phyloP scores from a whole-genome alignment of 2,329 filamentous ascomycete genomes.

The Magnaporthales sp. region DNA sequence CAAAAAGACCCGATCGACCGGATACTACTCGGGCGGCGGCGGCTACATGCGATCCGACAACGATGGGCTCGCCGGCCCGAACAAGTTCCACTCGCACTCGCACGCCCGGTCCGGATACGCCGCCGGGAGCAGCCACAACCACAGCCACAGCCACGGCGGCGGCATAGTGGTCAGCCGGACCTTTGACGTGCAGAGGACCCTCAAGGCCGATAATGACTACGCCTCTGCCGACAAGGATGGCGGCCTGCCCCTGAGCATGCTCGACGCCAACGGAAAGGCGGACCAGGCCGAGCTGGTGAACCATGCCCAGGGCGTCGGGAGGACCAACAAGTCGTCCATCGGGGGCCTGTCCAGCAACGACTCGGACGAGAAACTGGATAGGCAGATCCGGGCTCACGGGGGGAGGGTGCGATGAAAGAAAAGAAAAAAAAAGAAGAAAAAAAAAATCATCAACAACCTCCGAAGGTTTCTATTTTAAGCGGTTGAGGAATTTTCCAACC shows the following conservation, averaged over 20 bases:
- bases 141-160: not conserved
- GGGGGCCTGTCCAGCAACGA: not conserved
- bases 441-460: too few species aligned
- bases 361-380: not conserved
- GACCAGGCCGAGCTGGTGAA: not conserved
- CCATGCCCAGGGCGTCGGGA: not conserved
- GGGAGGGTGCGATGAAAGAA: not conserved
- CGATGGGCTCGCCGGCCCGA: not conserved
- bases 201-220: not conserved
- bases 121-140: not conserved
- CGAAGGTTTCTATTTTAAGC: too few species aligned
- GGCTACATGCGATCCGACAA: not conserved
- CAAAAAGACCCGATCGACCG: not conserved
- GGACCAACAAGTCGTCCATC: not conserved
- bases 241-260: not conserved
- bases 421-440: not conserved
- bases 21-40: not conserved
- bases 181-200: not conserved
- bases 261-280: not conserved
- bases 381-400: not conserved
- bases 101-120: not conserved
- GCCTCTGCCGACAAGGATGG: not conserved
- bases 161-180: slow-evolving; percentile 1
- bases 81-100: not conserved
- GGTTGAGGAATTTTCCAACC: too few species aligned